A percentile compares a stretch with the other conserved stretches of the same genome.
Conservation (phyloP, 768 basidiomycete species). For the Psilocybe sp. region DNA sequence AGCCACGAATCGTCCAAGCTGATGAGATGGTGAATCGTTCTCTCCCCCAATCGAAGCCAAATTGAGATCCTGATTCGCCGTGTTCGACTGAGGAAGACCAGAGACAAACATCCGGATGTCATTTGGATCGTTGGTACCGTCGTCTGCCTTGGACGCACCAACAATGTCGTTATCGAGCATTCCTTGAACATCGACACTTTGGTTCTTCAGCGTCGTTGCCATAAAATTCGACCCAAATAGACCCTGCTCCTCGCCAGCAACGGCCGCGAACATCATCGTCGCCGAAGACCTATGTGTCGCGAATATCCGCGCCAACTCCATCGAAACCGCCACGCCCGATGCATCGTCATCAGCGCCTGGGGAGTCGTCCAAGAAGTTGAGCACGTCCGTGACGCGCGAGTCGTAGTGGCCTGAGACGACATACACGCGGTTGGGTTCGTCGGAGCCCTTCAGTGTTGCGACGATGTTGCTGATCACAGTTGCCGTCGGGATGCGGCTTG, state of each 20-base stretch:
- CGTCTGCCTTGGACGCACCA: slow-evolving; percentile 47
- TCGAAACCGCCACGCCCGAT: slow-evolving; percentile 52
- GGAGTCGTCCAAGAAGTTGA: slow-evolving; percentile 42
- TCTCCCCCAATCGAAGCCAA: slow-evolving; percentile 46
- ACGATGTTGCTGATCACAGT: slow-evolving; percentile 51
- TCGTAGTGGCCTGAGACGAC: slow-evolving; percentile 57
- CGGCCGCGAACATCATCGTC: slow-evolving; percentile 51
- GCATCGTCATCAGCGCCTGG: slow-evolving; percentile 56
- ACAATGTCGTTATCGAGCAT: slow-evolving; percentile 61
- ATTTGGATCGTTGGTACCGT: slow-evolving; percentile 42
- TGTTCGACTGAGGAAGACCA: slow-evolving; percentile 47
- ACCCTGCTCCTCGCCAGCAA: slow-evolving; percentile 53
- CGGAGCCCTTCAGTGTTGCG: slow-evolving; percentile 45
- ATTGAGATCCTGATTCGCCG: slow-evolving; percentile 28
- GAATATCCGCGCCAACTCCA: slow-evolving; percentile 52
- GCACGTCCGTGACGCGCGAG: slow-evolving; percentile 37
- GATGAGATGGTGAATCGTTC: slow-evolving; percentile 50
- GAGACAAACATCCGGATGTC: slow-evolving; percentile 51
- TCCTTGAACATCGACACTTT: slow-evolving; percentile 49
- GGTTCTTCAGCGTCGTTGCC: slow-evolving; percentile 38
- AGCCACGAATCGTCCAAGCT: slow-evolving; percentile 50
- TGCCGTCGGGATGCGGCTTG: slow-evolving; percentile 32
- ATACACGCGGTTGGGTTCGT: slow-evolving; percentile 48
- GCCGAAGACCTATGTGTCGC: slow-evolving; percentile 43
- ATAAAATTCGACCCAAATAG: slow-evolving; percentile 46